Evolutionary conservation across 805 yeast genomes (phyloP).

Genomic region (Gaillardinia entomophila): DNA sequence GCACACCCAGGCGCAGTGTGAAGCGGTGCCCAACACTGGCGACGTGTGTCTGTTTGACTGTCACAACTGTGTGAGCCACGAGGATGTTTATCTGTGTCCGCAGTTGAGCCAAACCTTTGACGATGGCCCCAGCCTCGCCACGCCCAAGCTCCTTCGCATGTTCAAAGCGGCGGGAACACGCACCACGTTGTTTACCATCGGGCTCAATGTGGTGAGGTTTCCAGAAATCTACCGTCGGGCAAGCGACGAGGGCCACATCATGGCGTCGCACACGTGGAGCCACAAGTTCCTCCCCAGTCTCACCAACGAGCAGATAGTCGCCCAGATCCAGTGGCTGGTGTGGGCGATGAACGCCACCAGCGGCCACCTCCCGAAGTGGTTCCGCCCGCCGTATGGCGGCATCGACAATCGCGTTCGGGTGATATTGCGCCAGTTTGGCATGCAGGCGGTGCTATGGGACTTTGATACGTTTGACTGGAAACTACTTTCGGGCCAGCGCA

Average conservation of each 20-base stretch:
- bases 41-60: conserved; percentile 78
- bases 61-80: conserved; percentile 64
- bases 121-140: conserved; percentile 84
- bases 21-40: conserved; percentile 36
- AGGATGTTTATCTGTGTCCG: conserved; percentile 74
- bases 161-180: conserved; percentile 33
- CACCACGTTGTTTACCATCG: conserved; percentile 81
- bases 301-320: conserved; percentile 73
- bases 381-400: conserved; percentile 96
- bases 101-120: conserved; percentile 83
- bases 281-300: conserved; percentile 79
- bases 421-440: conserved; percentile 76
- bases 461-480: conserved; percentile 91
- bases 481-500: conserved; percentile 46
- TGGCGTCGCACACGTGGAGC: conserved; percentile 91
- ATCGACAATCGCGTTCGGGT: conserved; percentile 80
- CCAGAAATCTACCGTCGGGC: conserved; percentile 68
- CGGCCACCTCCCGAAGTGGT: conserved; percentile 82
- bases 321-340: conserved; percentile 89
- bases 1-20: conserved; percentile 59
- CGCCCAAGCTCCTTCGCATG: conserved; percentile 52
- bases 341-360: conserved; percentile 99
- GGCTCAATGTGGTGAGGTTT: conserved; percentile 68
- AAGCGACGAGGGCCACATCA: conserved; percentile 60
- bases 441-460: conserved; percentile 89